Base-by-base conservation (phyloP, 306 rosid species). In the Dryas alaskensis region DNA sequence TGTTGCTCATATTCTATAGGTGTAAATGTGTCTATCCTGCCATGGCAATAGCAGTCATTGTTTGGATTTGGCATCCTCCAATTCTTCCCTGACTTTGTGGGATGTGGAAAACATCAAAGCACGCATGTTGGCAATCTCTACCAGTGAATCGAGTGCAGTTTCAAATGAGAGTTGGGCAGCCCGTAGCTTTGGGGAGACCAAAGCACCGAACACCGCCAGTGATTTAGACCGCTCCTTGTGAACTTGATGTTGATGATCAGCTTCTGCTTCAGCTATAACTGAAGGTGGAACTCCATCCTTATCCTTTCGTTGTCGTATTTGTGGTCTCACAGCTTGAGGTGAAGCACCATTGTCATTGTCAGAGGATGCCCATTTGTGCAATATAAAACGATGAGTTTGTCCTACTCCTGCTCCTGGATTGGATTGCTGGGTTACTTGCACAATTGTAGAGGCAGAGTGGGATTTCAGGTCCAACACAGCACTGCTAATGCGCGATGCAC, bases 141-240 rank as follows among this genome's bases (percentile, higher is more conserved):
- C 69, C 2, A 94, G 81, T 39, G 83, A 82, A 70, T 89, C 97
- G 0, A 94, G 83, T 14, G 97, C 99, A 92, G 88, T 88, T 82
- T 94, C 98, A 75, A 94, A 94, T 74, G 98, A 89, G 73, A 88
- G 85, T 76, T 91, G 98, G 64, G 90, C 71, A 53, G 87, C 82
- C 49, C 96, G 94, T 75, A 91, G 97, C 83, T 89, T 94, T 66
- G 98, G 98, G 14, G 98, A 87, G 83, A 89, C 93, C 67, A 94
- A 76, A 77, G 90, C 74, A 45, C 95, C 97, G 78, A 91, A 94
- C 66, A 79, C 86, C 14, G 91, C 83, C 70, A 90, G 79, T 54
- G 89, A 88, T 71, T 82, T 90, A 45, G 80, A 70, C 59, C 88
- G 85, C 87, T 88, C 95, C 83, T 77, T 94, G 61, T 74, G 89